Evolutionary conservation across 495 filamentous ascomycete species (phyloP).

Genomic region (Penicillium maclennaniae): DNA sequence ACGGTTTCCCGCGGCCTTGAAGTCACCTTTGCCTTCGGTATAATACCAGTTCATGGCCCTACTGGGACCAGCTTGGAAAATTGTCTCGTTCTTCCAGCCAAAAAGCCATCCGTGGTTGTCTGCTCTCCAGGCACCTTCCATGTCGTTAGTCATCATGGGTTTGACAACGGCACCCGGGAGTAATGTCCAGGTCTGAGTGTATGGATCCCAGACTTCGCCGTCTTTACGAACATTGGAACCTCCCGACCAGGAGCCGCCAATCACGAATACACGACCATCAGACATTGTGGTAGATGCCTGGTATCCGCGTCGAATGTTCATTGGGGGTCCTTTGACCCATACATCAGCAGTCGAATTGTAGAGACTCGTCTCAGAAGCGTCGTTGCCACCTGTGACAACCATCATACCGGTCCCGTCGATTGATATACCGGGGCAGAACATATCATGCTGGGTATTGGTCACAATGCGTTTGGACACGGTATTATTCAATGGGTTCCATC

Average conservation of each 20-base stretch:
- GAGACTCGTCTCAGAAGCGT: constrained; percentile 42
- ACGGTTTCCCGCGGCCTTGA: constrained; percentile 29
- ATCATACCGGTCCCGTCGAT: constrained; percentile 48
- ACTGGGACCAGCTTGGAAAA: constrained; percentile 56
- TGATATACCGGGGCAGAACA: constrained; percentile 62
- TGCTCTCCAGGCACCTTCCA: constrained; percentile 20
- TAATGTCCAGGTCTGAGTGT: constrained; percentile 31
- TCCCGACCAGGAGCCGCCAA: constrained; percentile 56
- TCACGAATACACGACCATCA: constrained; percentile 55
- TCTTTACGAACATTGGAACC: constrained; percentile 41
- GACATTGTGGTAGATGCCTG: constrained; percentile 49
- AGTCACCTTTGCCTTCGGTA: constrained; percentile 37
- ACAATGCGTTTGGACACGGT: constrained; percentile 36
- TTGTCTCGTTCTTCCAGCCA: constrained; percentile 48
- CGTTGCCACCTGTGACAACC: constrained; percentile 51
- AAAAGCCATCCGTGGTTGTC: constrained; percentile 53
- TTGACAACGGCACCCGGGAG: constrained; percentile 35
- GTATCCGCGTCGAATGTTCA: constrained; percentile 55
- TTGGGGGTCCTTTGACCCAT: constrained; percentile 33
- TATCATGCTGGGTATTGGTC: constrained; percentile 50
- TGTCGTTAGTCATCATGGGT: constrained; percentile 51
- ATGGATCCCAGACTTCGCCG: constrained; percentile 52
- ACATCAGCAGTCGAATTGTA: constrained; percentile 27
- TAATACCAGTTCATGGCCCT: constrained; percentile 44
- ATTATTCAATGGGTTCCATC: constrained; percentile 14